Base-by-base conservation (phyloP, 1,284 basidiomycete species). In the Thecaphora thlaspeos region DNA sequence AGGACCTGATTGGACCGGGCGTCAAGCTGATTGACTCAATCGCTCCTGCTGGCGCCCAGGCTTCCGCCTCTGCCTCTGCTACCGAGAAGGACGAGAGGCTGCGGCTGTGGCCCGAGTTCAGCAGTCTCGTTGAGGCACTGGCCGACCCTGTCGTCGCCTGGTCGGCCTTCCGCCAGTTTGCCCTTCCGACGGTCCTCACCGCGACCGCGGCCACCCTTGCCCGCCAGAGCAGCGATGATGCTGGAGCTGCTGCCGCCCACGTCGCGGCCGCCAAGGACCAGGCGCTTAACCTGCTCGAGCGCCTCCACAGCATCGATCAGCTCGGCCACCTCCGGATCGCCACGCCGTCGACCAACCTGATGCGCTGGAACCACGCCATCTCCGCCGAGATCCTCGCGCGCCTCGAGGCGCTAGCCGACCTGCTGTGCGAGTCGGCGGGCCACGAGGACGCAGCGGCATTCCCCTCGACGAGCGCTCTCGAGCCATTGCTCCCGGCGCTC, bases 141-240 rank as follows among this genome's bases (percentile, higher is more conserved):
- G 70, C 61, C 4, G 55, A 72, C 28, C 61, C 65, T 0, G 45
- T 47, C 0, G 32, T 65, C n/a, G 57, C 54, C 7, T 77, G 73
- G 71, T 49, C 46, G 34, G 67, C 70, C 11, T 77, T 74, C 58
- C 55, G 59, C 39, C 71, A 76, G 15, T 70, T 75, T 24, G 71
- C 58, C 0, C 58, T 77, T 12, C 75, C 75, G 0, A 34, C 54
- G 1, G 71, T 73, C 1, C 58, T 76, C 21, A 69, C 61, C 12
- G 55, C 56, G 8, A 72, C 72, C 7, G 49, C 70, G 24, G 42
- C 53, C 10, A 38, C 46, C 15, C 51, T 56, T 10, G 22, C 51
- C n/a, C 51, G 43, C n/a, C 18, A 15, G 17, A 15, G 17, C 18
- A 15, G 4, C 18, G 5, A 5, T 28, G 26, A 28, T 28, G 26